Conservation (phyloP, 495 filamentous ascomycete genomes). For the Rhizodiscina lignyota region DNA sequence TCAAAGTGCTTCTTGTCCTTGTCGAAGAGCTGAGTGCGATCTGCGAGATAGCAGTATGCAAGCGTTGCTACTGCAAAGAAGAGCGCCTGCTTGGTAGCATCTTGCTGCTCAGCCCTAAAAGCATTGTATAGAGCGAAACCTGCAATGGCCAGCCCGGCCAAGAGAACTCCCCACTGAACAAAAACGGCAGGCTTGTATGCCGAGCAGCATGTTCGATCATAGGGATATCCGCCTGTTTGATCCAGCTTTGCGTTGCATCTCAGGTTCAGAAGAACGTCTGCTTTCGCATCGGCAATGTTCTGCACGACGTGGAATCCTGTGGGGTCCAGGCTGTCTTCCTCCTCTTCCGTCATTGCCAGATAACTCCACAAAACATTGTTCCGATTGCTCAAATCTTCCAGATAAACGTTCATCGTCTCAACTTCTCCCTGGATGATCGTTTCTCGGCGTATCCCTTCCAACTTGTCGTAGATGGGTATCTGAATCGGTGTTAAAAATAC, state of each 20-base stretch:
- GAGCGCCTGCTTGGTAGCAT: conserved; percentile 16
- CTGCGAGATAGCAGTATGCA: conserved; percentile 36
- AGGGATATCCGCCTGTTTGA: conserved; percentile 23
- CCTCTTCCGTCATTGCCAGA: conserved; percentile 27
- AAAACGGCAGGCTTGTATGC: conserved; percentile 20
- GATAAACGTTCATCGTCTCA: conserved; percentile 35
- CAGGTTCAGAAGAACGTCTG: conserved; percentile 38
- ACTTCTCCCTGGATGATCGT: conserved; percentile 36
- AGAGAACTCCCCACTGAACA: conserved; percentile 19
- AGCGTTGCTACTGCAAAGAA: conserved; percentile 23
- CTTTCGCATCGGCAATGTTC: conserved; percentile 28
- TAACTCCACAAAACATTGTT: conserved; percentile 38
- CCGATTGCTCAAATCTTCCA: conserved; percentile 26
- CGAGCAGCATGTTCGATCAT: conserved; percentile 42
- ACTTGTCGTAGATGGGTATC: conserved; percentile 31
- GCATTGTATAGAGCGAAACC: too few species aligned
- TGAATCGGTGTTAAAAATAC: conserved; percentile 35
- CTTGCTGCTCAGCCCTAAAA: too few species aligned
- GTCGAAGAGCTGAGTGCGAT: conserved; percentile 36
- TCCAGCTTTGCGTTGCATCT: conserved; percentile 34
- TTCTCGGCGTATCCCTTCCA: conserved; percentile 27
- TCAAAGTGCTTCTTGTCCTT: conserved; percentile 37
- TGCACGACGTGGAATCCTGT: conserved; percentile 37
- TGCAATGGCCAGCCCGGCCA: too few species aligned
- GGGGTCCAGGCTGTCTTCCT: neutral